These are phyloP conservation scores for Diplogelasinospora grovesii DNA, from an alignment of 495 filamentous ascomycete species.

Conservation along the genomic window DNA sequence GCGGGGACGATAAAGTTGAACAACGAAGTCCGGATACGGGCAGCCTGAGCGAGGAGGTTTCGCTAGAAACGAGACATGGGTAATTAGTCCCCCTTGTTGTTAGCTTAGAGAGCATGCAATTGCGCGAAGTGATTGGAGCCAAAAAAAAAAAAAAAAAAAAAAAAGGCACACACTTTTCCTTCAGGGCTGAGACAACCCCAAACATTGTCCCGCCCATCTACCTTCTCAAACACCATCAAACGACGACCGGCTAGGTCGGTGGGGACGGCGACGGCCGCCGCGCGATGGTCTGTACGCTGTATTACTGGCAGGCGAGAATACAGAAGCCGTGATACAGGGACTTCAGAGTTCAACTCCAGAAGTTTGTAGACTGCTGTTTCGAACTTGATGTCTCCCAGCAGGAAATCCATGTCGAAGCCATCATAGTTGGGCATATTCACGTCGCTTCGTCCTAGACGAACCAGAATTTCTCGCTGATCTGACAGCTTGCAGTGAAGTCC, in stretches of 20 bases:
- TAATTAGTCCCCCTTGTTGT: no score
- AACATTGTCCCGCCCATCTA: conserved; percentile 20
- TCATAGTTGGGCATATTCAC: no score
- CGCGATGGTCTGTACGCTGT: no score
- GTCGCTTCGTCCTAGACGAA: no score
- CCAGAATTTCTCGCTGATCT: no score
- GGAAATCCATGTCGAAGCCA: no score
- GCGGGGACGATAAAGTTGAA: conserved; percentile 23
- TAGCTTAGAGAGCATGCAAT: no score
- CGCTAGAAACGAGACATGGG: no score
- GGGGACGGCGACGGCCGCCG: conserved; percentile 6
- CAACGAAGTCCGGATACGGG: conserved; percentile 24
- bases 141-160: background rate
- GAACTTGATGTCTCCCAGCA: no score
- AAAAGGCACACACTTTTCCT: conserved; percentile 15
- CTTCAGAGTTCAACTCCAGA: no score
- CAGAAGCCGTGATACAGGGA: conserved; percentile 10
- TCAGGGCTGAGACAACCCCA: conserved; percentile 19
- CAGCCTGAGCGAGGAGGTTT: conserved; percentile 12
- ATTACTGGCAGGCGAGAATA: conserved; percentile 23
- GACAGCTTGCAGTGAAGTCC: no score
- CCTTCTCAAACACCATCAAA: conserved; percentile 24
- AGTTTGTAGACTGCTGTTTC: no score
- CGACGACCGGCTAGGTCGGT: conserved; percentile 21
- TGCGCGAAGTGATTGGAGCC: background rate